These are phyloP conservation scores for Ammopiptanthus mongolicus DNA, from an alignment of 306 rosid genomes.

Conservation along the genomic window DNA sequence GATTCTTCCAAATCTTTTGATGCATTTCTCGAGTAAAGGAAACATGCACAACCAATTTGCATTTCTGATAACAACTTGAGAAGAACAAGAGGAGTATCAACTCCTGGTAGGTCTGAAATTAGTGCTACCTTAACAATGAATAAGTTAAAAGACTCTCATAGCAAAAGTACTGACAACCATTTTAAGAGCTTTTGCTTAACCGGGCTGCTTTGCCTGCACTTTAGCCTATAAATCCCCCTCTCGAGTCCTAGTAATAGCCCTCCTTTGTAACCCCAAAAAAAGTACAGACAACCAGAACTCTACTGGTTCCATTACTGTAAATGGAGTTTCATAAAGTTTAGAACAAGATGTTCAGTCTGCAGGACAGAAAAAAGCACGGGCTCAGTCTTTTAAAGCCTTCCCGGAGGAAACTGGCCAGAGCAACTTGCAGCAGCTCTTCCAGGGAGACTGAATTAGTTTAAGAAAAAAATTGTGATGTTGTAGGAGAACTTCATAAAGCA, in stretches of 20 bases:
- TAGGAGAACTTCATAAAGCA: constrained; percentile 65
- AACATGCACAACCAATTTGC: constrained; percentile 69
- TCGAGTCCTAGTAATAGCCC: too few relatives aligned
- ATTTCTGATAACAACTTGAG: constrained; percentile 83
- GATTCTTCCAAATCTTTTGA: constrained; percentile 89
- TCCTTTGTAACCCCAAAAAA: too few relatives aligned
- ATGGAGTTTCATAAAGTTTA: constrained; percentile 47
- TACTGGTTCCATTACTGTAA: constrained; percentile 28
- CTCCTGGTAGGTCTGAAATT: constrained; percentile 33
- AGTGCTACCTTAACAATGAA: constrained; percentile 28
- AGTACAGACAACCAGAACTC: constrained; percentile 2
- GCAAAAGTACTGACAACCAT: constrained; percentile 20
- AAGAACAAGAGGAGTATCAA: constrained; percentile 53
- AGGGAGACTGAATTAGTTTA: too few relatives aligned
- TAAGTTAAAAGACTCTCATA: constrained; percentile 27
- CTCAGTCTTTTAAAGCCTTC: constrained; percentile 90
- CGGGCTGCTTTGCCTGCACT: too few relatives aligned
- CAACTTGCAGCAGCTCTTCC: constrained; percentile 67
- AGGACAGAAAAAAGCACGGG: constrained; percentile 75
- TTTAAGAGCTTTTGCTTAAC: too few relatives aligned
- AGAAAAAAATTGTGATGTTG: constrained; percentile 48
- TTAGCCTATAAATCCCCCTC: too few relatives aligned
- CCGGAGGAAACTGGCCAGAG: constrained; percentile 78
- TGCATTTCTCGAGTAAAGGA: constrained; percentile 89
- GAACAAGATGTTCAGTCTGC: constrained; percentile 61